Percentiles rank a stretch among this genome's conserved stretches.
These are phyloP conservation scores for Ceratobasidium theobromae DNA, from an alignment of 1,284 basidiomycete genomes.

Conservation along the genomic window DNA sequence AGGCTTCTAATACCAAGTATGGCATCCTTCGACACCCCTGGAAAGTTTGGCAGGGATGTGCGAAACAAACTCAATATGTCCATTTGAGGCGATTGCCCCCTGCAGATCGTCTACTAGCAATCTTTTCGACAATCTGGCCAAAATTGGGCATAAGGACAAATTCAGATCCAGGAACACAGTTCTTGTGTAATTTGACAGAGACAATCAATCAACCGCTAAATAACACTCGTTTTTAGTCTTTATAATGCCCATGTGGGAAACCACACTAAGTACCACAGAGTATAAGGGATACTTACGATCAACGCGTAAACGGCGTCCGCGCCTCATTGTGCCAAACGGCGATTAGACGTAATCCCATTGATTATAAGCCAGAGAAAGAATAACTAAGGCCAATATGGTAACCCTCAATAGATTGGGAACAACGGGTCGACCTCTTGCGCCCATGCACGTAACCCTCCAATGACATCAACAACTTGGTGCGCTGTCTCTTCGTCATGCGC, in stretches of 20 bases:
- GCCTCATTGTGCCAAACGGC: too few relatives aligned
- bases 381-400: background rate
- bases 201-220: too few relatives aligned
- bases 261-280: too few relatives aligned
- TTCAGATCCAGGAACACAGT: background rate
- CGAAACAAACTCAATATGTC: conserved; percentile 20
- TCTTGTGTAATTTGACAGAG: too few relatives aligned
- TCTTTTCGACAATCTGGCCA: background rate
- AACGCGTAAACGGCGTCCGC: background rate
- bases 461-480: conserved; percentile 62
- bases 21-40: too few relatives aligned
- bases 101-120: background rate
- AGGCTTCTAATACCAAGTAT: too few relatives aligned
- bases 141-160: too few relatives aligned
- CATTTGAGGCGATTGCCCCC: background rate
- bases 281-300: background rate
- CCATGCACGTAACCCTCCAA: conserved; percentile 82
- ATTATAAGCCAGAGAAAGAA: too few relatives aligned
- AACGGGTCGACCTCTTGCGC: conserved; percentile 63
- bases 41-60: background rate
- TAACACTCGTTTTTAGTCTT: too few relatives aligned
- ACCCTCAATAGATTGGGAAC: conserved; percentile 73
- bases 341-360: too few relatives aligned
- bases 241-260: too few relatives aligned
- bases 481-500: conserved; percentile 27